These are phyloP conservation scores for bread wheat (Triticum aestivum) DNA, from an alignment of 176 grass and related monocot genomes.

Conservation along the genomic window IWGSC_CS_RefSeq_v2.1 NC_057806.1:26098033-26098532, in stretches of 20 bases:
- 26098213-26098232: conserved; percentile 16
- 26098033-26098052: conserved; percentile 27
- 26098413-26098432: neutral
- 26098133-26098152: neutral
- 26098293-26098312: conserved; percentile 1
- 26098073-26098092: conserved; percentile 35
- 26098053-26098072: conserved; percentile 45
- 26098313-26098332: conserved; percentile 47
- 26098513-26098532: conserved; percentile 46
- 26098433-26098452: neutral
- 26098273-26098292: conserved; percentile 23
- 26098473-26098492: conserved; percentile 40
- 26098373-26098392: conserved; percentile 19
- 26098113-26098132: accelerated
- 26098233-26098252: conserved; percentile 24
- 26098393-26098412: conserved; percentile 2
- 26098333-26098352: conserved; percentile 26
- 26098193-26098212: neutral
- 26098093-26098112: neutral
- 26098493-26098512: conserved; percentile 16
- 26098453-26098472: neutral
- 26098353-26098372: conserved; percentile 17
- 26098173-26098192: conserved; percentile 11
- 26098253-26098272: conserved; percentile 43
- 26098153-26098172: neutral